These are phyloP conservation scores for Choanephora cucurbitarum DNA, from an alignment of 371 early-diverging fungal genomes.

Conservation along the genomic window DNA sequence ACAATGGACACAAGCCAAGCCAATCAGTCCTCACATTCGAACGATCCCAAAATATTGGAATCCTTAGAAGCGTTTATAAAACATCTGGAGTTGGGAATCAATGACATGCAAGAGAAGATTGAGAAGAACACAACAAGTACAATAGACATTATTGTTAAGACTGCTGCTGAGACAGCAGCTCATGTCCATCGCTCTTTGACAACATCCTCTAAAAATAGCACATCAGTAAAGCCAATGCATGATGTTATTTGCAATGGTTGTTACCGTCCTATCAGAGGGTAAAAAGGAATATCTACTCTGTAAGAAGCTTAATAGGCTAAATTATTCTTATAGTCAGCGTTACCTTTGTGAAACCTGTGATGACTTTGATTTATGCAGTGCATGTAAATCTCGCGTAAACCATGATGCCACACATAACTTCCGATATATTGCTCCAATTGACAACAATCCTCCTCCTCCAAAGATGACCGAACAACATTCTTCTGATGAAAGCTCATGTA, in stretches of 20 bases:
- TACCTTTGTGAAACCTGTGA: constrained; percentile 48
- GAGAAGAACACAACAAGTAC: constrained; percentile 11
- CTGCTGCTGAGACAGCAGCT: constrained; percentile 20
- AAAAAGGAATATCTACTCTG: not conserved
- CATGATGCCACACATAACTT: constrained; percentile 34
- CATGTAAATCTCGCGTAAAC: constrained; percentile 31
- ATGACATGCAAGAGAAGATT: constrained; percentile 4
- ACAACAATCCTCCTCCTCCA: not conserved
- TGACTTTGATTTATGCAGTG: constrained; percentile 56
- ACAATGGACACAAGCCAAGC: too few relatives aligned
- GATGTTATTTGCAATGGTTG: constrained; percentile 53
- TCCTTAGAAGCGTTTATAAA: constrained; percentile 18
- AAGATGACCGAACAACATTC: not conserved
- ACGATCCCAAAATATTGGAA: constrained; percentile 4
- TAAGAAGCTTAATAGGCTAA: not conserved
- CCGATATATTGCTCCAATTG: constrained; percentile 22
- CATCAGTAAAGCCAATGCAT: constrained; percentile 15
- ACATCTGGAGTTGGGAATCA: constrained; percentile 18
- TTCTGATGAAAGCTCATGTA: not conserved
- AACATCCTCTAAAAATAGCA: not conserved
- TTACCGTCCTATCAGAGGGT: constrained; percentile 37
- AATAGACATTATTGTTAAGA: constrained; percentile 13
- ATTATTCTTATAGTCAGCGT: constrained; percentile 14
- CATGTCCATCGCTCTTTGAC: constrained; percentile 18
- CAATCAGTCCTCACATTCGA: not conserved